phyloP scores from a whole-genome alignment of 345 rosid genomes.

The Murraya paniculata region DNA sequence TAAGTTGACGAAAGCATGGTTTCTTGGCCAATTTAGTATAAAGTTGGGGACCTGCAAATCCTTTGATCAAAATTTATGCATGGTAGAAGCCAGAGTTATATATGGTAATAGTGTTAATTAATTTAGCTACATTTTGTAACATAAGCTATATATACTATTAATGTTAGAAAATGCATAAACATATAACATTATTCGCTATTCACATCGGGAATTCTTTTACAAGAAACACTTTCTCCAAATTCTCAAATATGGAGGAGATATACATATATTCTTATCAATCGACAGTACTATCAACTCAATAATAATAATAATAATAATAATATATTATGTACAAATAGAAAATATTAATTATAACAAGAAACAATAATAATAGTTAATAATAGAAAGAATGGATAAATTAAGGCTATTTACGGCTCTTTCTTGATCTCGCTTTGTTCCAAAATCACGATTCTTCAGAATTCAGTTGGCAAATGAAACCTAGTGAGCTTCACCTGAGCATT shows the following conservation, averaged over 20 bases:
- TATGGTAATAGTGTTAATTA: neutral
- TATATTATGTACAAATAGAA: neutral
- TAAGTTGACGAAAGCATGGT: neutral
- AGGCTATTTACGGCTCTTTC: neutral
- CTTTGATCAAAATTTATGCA: neutral
- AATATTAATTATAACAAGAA: neutral
- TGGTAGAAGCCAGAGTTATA: neutral
- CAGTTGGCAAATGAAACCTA: neutral
- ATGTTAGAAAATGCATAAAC: too few species aligned
- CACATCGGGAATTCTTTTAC: too few species aligned
- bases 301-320: neutral
- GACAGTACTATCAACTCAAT: neutral
- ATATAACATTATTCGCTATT: too few species aligned
- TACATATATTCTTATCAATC: neutral
- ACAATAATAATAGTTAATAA: slow-evolving; percentile 8
- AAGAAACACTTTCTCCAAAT: neutral
- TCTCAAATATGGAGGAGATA: neutral
- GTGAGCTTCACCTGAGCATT: neutral
- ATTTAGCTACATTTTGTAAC: neutral
- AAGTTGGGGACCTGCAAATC: neutral
- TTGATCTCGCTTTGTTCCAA: neutral
- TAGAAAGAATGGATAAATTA: neutral
- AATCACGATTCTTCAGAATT: slow-evolving; percentile 1
- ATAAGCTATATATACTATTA: too few species aligned
- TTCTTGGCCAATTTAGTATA: neutral